Evolutionary conservation across 2,329 filamentous ascomycete genomes (phyloP).

Genomic region (Alternaria solani): DNA sequence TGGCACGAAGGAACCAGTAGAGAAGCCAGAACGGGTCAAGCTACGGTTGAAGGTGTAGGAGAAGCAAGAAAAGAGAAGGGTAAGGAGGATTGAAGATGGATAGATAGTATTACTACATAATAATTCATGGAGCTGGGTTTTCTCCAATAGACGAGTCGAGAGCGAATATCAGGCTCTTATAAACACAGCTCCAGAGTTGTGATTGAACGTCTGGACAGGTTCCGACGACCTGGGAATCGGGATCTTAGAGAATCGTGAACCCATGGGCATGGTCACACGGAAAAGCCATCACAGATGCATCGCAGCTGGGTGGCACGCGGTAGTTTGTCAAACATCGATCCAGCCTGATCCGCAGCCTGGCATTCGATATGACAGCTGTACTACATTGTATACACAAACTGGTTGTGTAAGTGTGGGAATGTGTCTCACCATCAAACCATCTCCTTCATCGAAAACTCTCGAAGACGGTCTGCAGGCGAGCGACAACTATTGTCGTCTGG

Average conservation of each 20-base stretch:
- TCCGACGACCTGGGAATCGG: neutral
- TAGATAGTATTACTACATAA: neutral
- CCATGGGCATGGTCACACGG: neutral
- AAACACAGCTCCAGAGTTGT: neutral
- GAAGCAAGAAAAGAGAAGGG: neutral
- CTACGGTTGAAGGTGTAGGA: neutral
- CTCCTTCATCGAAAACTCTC: conserved; percentile 68
- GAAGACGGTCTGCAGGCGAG: conserved; percentile 84
- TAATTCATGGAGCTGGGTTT: neutral
- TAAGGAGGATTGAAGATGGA: neutral
- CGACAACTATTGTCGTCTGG: conserved; percentile 61
- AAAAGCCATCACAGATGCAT: neutral
- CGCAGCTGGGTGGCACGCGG: neutral
- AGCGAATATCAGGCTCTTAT: neutral
- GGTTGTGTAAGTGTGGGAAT: neutral
- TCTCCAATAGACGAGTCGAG: neutral
- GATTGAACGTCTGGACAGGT: too few relatives aligned
- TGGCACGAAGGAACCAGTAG: neutral
- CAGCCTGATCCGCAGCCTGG: neutral
- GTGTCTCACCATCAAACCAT: conserved; percentile 84
- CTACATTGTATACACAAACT: neutral
- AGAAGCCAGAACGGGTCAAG: neutral
- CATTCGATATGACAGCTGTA: neutral
- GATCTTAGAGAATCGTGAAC: neutral
- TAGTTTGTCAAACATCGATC: neutral